Evolutionary conservation across 768 basidiomycete genomes (phyloP), one percentile per base, ranked within the genome.

Genomic region (Tylopilus plumbeoviolaceoides): DNA sequence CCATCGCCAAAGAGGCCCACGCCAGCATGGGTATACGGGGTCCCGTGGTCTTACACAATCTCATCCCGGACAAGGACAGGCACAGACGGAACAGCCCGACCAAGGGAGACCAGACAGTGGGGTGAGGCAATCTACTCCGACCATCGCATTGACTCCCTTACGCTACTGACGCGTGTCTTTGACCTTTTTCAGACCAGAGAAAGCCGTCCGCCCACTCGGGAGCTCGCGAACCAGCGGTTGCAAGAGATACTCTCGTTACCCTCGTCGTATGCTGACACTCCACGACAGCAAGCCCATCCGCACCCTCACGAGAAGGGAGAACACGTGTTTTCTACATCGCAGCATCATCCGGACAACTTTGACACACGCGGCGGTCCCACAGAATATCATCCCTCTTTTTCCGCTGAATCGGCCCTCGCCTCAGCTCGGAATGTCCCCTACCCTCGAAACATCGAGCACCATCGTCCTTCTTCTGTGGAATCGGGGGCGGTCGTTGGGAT

Each of bases 211-310:
- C 25, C 46, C 5, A 6, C 53, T 5, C 59, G 54, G 41, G 58
- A 47, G 3, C 49, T 66, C 7, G 41, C 58, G 9, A 63, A 47
- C 17, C 63, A 58, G 45, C 65, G 65, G 0, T 28, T 67, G 4
- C 65, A 65, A 31, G 56, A 66, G n/a, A 25, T 66, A 20, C 63
- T 66, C 18, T 59, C 63, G 1, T 30, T 58, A 6, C 5, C 23
- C 4, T 15, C 54, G 2, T 33, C 62, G 7, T 45, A 61, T 38
- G 0, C 54, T 4, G 27, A 47, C 28, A 15, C 44, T 41, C 18
- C 30, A 25, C 23, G 35, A 27, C 44, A 23, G 23, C 23, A 43
- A 4, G 21, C 44, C 2, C 38, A 45, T 7, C 21, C 25, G 0
- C 49, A 56, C 20, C 25, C 52, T 20, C 38, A 40, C 11, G 51